Evolutionary conservation across 1,284 basidiomycete genomes (phyloP), one percentile per base, ranked within the genome.

Genomic region (Trametes sp.): DNA sequence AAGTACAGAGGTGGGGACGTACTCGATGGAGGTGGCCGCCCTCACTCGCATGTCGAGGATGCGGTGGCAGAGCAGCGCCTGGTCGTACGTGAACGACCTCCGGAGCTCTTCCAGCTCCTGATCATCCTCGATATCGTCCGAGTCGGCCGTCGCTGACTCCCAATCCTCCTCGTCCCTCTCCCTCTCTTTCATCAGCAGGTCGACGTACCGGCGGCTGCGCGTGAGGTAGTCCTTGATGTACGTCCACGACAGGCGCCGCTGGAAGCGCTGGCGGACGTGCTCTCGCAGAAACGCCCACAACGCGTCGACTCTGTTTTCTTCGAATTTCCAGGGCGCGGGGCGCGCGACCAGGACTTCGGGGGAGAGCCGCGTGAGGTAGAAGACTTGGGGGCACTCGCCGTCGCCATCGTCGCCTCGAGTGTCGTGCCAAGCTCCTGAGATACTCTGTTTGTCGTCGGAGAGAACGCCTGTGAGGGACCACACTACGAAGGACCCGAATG

Each of bases 281-380:
- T 8, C 23, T 4, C 26, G 50, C 33, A 29, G 26, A 26, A 61
- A 61, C 1, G 21, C 4, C 50, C 50, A 52, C 23, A 52, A 26
- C 2, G 50, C 50, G 21, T n/a, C 13, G 8, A 57, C 7, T 26
- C 35, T 58, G 49, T 63, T 56, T 35, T 31, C 13, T 14, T 56
- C 52, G 26, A 63, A 66, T 24, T 58, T 53, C 4, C 49, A 13
- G 2, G 64, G 64, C 9, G 59, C 51, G 3, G 65, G 65, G 9
- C 65, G 65, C 31, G 59, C 62, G 14, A 51, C 36, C 44, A 66
- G 57, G 4, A 50, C 31, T 36, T 48, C 57, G 5, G 62, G 48
- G 0, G 62, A 38, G 4, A 59, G 53, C 9, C 59, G 53, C 19
- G 63, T 66, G 53, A 55, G 60, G 49, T 61, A 48, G 59, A 66